phyloP scores from a whole-genome alignment of 208 protist genomes.

The Acanthamoeba divionensis region DNA sequence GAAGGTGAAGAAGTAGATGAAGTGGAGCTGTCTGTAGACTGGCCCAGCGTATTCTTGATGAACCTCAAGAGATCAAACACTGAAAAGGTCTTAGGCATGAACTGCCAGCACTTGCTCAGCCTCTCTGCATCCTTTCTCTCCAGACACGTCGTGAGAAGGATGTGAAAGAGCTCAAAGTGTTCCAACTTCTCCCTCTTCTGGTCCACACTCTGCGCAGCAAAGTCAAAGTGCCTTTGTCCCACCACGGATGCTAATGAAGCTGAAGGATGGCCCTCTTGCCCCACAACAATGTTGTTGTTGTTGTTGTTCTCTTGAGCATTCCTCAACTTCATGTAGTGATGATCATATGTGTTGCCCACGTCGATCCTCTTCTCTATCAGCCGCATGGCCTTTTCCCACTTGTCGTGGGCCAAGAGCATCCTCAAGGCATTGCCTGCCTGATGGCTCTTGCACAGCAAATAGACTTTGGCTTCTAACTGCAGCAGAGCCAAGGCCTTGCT shows the following conservation, averaged over 20 bases:
- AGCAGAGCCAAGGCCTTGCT: not conserved
- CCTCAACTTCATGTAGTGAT: too few species aligned
- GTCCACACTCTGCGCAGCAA: not conserved
- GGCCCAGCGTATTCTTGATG: not conserved
- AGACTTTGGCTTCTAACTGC: conserved; percentile 5
- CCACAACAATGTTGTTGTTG: too few species aligned
- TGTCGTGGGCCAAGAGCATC: not conserved
- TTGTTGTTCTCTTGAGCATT: too few species aligned
- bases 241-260: not conserved
- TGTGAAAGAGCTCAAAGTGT: conserved; percentile 39
- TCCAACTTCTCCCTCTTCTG: not conserved
- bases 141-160: conserved; percentile 5
- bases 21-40: not conserved
- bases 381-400: not conserved
- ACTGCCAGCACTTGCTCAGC: conserved; percentile 13
- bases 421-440: not conserved
- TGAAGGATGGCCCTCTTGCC: too few species aligned
- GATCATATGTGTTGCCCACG: too few species aligned
- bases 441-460: not conserved
- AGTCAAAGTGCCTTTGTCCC: not conserved
- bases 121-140: conserved; percentile 18
- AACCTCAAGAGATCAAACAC: conserved; percentile 13
- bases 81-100: not conserved
- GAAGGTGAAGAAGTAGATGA: not conserved
- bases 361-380: conserved; percentile 32